phyloP scores from a whole-genome alignment of 352 stramenopile species.

The Phytopythium chamaehyphon region DNA sequence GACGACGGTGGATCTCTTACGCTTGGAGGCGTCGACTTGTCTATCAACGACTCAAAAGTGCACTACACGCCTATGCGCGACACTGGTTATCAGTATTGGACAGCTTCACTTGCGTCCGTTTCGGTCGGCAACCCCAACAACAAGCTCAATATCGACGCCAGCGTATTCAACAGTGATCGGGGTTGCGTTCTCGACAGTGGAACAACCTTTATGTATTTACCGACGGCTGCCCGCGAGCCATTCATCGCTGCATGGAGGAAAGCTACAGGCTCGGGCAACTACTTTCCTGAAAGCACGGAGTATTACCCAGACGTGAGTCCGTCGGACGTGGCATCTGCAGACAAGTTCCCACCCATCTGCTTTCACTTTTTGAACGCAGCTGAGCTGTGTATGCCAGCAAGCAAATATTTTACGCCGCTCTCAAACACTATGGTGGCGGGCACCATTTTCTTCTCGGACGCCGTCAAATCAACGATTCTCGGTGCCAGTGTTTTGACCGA shows the following conservation, averaged over 20 bases:
- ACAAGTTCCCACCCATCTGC: conserved; percentile 46
- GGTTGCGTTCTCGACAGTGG: conserved; percentile 78
- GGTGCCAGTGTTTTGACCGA: conserved; percentile 56
- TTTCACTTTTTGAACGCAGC: conserved; percentile 67
- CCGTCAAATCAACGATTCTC: conserved; percentile 65
- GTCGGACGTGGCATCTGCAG: conserved; percentile 12
- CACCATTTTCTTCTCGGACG: conserved; percentile 66
- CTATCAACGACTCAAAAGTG: conserved; percentile 69
- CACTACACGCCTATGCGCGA: conserved; percentile 81
- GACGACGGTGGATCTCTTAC: conserved; percentile 88
- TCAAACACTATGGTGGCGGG: conserved; percentile 36
- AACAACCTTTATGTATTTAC: conserved; percentile 79
- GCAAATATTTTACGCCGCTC: conserved; percentile 47
- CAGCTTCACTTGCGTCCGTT: conserved; percentile 51
- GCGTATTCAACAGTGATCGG: conserved; percentile 55
- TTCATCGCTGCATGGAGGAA: conserved; percentile 49
- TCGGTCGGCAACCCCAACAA: conserved; percentile 30
- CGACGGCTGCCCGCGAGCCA: conserved; percentile 19
- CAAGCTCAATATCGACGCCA: conserved; percentile 25
- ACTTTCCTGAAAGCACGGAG: conserved; percentile 37
- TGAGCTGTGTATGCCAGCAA: conserved; percentile 44
- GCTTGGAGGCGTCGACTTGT: conserved; percentile 85
- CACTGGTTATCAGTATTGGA: conserved; percentile 80
- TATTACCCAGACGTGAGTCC: conserved; percentile 27
- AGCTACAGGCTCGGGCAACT: conserved; percentile 34